Conservation (phyloP, 768 basidiomycete genomes). For the Hygrophorus pudorinus region DNA sequence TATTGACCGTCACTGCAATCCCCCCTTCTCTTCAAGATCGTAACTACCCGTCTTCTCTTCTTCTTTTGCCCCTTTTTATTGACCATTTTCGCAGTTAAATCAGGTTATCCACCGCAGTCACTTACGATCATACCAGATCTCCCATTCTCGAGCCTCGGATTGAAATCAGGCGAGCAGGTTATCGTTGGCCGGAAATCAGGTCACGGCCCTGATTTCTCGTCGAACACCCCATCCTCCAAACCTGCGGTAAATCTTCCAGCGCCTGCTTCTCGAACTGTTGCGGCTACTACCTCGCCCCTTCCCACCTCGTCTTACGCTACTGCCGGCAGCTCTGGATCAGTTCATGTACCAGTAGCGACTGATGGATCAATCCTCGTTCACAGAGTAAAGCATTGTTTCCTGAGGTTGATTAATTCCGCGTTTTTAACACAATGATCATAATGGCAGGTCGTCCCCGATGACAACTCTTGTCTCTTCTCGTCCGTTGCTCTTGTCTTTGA, state of each 20-base stretch:
- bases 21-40: conserved; percentile 69
- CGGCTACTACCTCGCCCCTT: conserved; percentile 1
- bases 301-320: conserved; percentile 8
- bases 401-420: neutral
- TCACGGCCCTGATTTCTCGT: conserved; percentile 12
- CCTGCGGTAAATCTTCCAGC: conserved; percentile 6
- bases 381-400: conserved; percentile 33
- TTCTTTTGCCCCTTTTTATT: conserved; percentile 3
- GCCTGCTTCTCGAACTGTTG: conserved; percentile 10
- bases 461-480: conserved; percentile 93
- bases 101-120: conserved; percentile 76
- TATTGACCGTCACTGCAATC: conserved; percentile 60
- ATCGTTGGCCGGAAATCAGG: conserved; percentile 49
- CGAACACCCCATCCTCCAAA: conserved; percentile 4
- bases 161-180: conserved; percentile 76
- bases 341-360: conserved; percentile 49
- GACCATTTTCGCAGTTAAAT: conserved; percentile 43
- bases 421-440: conserved; percentile 1
- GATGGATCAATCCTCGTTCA: conserved; percentile 66
- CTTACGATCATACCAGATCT: conserved; percentile 67
- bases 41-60: conserved; percentile 22
- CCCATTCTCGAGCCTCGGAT: conserved; percentile 65
- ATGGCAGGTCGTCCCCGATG: conserved; percentile 80
- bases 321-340: conserved; percentile 18
- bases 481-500: conserved; percentile 79